phyloP scores from a whole-genome alignment of 768 basidiomycete species.

The Macrolepiota albuminosa region DNA sequence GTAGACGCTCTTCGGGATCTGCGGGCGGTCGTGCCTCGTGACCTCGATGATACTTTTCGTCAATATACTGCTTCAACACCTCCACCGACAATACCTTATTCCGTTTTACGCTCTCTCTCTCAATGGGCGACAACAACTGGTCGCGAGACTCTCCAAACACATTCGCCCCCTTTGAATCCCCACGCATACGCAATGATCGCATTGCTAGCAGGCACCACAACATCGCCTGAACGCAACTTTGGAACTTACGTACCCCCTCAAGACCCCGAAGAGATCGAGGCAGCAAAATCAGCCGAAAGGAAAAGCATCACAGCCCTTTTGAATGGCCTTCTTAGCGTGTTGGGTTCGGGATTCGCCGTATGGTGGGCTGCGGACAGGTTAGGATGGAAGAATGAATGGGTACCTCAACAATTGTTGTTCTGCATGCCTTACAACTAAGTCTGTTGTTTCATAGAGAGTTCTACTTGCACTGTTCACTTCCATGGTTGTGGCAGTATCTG shows the following conservation, averaged over 20 bases:
- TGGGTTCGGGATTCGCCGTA: constrained; percentile 59
- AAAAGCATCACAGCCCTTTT: constrained; percentile 65
- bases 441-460: constrained; percentile 37
- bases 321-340: constrained; percentile 66
- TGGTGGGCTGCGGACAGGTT: constrained; percentile 70
- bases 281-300: constrained; percentile 46
- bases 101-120: constrained; percentile 52
- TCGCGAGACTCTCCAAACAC: constrained; percentile 27
- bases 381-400: constrained; percentile 73
- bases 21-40: constrained; percentile 37
- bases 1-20: constrained; percentile 43
- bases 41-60: constrained; percentile 37
- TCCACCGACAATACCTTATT: constrained; percentile 55
- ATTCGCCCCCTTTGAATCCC: constrained; percentile 42
- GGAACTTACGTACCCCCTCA: constrained; percentile 42
- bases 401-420: constrained; percentile 22
- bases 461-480: constrained; percentile 59
- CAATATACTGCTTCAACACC: constrained; percentile 31
- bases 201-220: constrained; percentile 70
- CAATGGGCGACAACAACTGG: constrained; percentile 65
- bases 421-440: constrained; percentile 2
- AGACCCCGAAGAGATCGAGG: constrained; percentile 44
- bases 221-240: constrained; percentile 75
- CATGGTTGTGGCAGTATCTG: constrained; percentile 64
- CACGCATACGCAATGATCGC: constrained; percentile 64